Evolutionary conservation across 352 stramenopile genomes (phyloP).

Genomic region (Thalassiosira ordinaria): DNA sequence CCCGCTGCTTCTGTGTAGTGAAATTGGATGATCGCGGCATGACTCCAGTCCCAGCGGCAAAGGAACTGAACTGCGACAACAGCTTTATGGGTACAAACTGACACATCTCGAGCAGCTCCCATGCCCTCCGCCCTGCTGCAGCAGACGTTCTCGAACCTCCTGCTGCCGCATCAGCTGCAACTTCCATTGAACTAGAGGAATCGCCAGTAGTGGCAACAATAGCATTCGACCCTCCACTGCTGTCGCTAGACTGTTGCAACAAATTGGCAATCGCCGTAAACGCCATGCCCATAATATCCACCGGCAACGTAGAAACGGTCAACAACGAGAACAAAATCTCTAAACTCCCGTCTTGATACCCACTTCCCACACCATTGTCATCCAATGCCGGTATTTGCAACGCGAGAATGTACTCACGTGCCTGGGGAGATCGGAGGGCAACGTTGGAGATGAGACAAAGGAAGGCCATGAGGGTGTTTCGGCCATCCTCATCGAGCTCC

Average conservation of each 20-base stretch:
- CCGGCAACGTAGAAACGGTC: slow-evolving; percentile 56
- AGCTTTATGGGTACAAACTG: slow-evolving; percentile 76
- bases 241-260: slow-evolving; percentile 36
- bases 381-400: slow-evolving; percentile 56
- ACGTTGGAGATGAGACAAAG: slow-evolving; percentile 75
- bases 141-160: slow-evolving; percentile 23
- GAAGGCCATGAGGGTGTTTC: slow-evolving; percentile 62
- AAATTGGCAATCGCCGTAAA: slow-evolving; percentile 79
- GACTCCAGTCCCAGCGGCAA: slow-evolving; percentile 26
- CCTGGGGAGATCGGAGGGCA: slow-evolving; percentile 38
- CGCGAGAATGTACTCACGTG: slow-evolving; percentile 57
- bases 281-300: slow-evolving; percentile 61
- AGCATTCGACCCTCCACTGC: not conserved
- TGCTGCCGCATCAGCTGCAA: slow-evolving; percentile 3
- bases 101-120: slow-evolving; percentile 77
- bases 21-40: slow-evolving; percentile 16
- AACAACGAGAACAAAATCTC: slow-evolving; percentile 79
- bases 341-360: slow-evolving; percentile 61
- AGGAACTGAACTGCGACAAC: slow-evolving; percentile 64
- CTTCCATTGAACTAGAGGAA: too few species aligned
- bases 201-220: not conserved
- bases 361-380: slow-evolving; percentile 5
- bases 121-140: slow-evolving; percentile 55
- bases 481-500: slow-evolving; percentile 64
- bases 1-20: slow-evolving; percentile 6